Base-by-base conservation (phyloP, 2,329 filamentous ascomycete species). In the Xylariomycetidae sp. region DNA sequence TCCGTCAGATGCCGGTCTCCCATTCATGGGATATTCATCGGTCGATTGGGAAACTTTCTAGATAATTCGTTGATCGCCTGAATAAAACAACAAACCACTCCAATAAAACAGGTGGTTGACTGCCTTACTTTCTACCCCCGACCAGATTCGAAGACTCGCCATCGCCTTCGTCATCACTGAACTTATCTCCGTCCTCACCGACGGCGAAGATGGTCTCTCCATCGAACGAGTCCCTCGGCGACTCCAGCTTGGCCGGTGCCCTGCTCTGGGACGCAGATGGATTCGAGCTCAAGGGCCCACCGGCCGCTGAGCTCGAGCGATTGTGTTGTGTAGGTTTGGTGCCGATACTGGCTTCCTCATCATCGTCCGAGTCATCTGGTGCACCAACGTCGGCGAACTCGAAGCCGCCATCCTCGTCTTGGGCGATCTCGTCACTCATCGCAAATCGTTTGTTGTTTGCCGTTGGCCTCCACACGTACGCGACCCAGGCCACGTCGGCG, bases 401-500 rank as follows among this genome's bases (percentile, higher is more conserved):
- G 58, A 98, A 98, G 28, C 71, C 77, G 22, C 92, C 92, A 55
- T 97, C 90, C 50, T 98, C 92, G 52, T 98, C 92, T 74, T 97
- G 92, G 3, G 92, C 90, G 55, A 98, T 83, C 77, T 98, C 92
- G 54, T 98, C 92, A 65, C 87, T 94, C 92, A 98, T 98, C 42
- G 92, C 92, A 53, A 98, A 98, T 37, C 92, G 80, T 50, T 89
- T 78, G 66, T 98, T 98, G 64, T 98, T 97, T 33, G 85, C 88
- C 15, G 90, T 97, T 6, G 92, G 92, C 30, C 92, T 76, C 92
- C 92, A 98, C 33, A 98, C 73, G 60, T 97, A 98, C 15, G 92
- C 88, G 45, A 98, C 77, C 63, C 90, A 96, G 34, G 80, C 81
- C 16, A 98, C 88, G 53, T 98, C 90, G 39, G 85, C 86, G 44